Base-by-base conservation (phyloP, 345 rosid species). In the Leavenworthia alabamica region DNA sequence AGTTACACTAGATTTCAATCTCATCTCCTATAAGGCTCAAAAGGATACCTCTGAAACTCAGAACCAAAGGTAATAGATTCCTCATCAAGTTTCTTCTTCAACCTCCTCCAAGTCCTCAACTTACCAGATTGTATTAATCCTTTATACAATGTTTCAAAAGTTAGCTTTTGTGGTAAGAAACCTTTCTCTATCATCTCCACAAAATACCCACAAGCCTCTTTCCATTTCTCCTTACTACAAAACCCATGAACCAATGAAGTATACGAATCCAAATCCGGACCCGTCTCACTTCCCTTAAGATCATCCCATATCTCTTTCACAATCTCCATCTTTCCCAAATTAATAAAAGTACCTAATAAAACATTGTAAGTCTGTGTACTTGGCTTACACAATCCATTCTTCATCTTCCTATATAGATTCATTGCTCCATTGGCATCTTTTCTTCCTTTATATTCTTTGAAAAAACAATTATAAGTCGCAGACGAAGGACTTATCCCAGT, bases 121-220 rank as follows among this genome's bases (percentile, higher is more conserved):
- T 79, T 89, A 74, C 83, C 79, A 37, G 96, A 83, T 44, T 92
- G 98, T 69, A 89, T 89, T 42, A 91, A 69, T 19, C 96, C 95
- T 65, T 32, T 77, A 64, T 86, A 89, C 1, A 91, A 78, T 1
- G 81, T 88, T 81, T 91, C 95, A 63, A 91, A 86, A 26, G 96
- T 88, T 28, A 77, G 65, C 70, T 83, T 86, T n/a, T 86, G 96
- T 22, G 98, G 98, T 60, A 91, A 90, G 44, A 80, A 72, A 19
- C 98, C 98, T 46, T 48, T 83, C 77, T 91, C 96, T 47, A 86
- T 86, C 96, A 91, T 91, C 77, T 91, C 95, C 36, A 86, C 93
- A 41, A 91, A 91, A 27, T 58, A 79, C 35, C 68, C 74, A 67
- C 96, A 88, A 31, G 98, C 90, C 60, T 83, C 85, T 47, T 67